Evolutionary conservation across 2,329 filamentous ascomycete species (phyloP), one percentile per base, ranked within the genome.

Genomic region (Claviceps sp.): DNA sequence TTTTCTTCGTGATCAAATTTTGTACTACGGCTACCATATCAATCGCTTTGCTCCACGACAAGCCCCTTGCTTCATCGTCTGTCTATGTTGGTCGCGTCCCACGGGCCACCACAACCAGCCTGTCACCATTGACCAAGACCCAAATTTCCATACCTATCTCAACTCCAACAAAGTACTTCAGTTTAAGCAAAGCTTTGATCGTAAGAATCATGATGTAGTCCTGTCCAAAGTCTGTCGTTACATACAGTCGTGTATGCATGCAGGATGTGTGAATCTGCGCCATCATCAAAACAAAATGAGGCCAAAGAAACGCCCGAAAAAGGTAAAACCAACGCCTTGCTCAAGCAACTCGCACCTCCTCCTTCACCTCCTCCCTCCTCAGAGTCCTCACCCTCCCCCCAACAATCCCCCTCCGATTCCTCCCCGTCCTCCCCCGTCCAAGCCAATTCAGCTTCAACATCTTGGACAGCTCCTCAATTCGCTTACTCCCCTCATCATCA

Each of bases 371-470:
- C 24, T 74, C 72, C 49, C 76, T 22, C 22, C 22, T 18, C 18
- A 18, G 1, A 18, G 18, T 67, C 57, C 71, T 70, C 9, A 79
- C 76, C 50, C 78, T 66, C 0, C 76, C 78, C 2, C 89, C 90
- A 0, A 97, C 90, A 63, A 96, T 91, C 0, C 93, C 93, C 57
- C 89, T 80, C 50, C 93, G 73, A 66, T 97, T 94, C 56, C 93
- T 76, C 0, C 93, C 93, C 3, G 89, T 97, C 38, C 93, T 73
- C 0, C 91, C 91, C 47, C 93, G 76, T 0, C 91, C 91, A 1
- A 98, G 76, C 93, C 93, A 98, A 67, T 98, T 98, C 61, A 96
- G 81, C 70, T 97, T 98, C 55, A 98, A 72, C 60, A 93, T 82
- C 63, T 88, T 85, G 53, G 85, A 89, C 56, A 98, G 72, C 61